phyloP scores from a whole-genome alignment of 2,329 filamentous ascomycete species.

The Epichloe uncinata region DNA sequence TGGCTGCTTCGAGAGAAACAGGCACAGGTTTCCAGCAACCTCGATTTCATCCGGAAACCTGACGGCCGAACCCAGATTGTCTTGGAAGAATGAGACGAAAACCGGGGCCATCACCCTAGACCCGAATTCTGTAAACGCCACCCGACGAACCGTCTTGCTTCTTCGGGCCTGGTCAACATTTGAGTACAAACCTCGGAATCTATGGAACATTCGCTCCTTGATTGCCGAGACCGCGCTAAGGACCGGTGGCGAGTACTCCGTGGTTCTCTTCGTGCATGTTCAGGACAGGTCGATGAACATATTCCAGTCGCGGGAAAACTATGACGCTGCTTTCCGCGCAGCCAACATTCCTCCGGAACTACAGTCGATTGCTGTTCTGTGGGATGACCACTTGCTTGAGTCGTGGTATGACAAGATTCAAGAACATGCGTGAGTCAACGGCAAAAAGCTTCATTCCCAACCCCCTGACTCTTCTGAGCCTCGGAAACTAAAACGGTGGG shows the following conservation, averaged over 20 bases:
- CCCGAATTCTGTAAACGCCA: conserved; percentile 7
- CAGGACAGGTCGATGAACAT: conserved; percentile 42
- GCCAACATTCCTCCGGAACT: conserved; percentile 50
- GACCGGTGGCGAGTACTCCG: conserved; percentile 50
- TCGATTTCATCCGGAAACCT: neutral
- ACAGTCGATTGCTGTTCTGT: conserved; percentile 53
- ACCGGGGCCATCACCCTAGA: neutral
- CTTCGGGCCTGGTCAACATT: conserved; percentile 28
- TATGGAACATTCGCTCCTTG: conserved; percentile 50
- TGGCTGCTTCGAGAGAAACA: neutral
- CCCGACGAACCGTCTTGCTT: conserved; percentile 14
- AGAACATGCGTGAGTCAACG: conserved; percentile 23
- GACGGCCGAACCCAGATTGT: neutral
- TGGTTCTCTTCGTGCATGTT: conserved; percentile 49
- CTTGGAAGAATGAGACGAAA: neutral
- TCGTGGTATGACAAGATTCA: conserved; percentile 52
- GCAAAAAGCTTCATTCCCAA: too few relatives aligned
- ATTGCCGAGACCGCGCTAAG: conserved; percentile 48
- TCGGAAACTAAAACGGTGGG: too few relatives aligned
- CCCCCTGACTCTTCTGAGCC: too few relatives aligned
- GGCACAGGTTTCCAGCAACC: neutral
- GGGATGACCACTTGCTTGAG: conserved; percentile 54
- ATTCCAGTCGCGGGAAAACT: conserved; percentile 38
- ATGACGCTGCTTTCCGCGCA: conserved; percentile 33
- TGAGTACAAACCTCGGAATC: conserved; percentile 45